Base-by-base conservation (phyloP, 148 eudicot genomes). In the Pharnaceum exiguum region DNA sequence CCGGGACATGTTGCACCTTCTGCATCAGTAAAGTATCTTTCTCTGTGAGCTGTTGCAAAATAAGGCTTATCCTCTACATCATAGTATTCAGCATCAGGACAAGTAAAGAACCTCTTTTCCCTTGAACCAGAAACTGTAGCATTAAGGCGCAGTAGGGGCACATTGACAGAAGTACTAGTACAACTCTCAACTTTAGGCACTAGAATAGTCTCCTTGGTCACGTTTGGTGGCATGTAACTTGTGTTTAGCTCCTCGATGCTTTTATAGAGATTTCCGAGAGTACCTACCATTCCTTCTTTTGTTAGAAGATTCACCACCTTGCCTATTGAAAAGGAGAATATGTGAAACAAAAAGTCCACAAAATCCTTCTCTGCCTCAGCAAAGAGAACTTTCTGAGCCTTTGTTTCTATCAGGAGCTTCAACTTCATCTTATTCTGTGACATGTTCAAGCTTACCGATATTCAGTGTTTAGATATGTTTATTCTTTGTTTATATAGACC, bases 341-440 rank as follows among this genome's bases (percentile, higher is more conserved):
- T 31, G 15, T 40, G 17, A 43, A 68, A 59, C 2, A 60, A 31
- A 24, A 68, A 58, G 39, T 62, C 77, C 12, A 73, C 66, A 38
- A 73, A 73, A 0, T 73, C 69, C 26, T 73, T 73, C 5, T 38
- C 46, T 1, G 62, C 73, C 57, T 74, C 77, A 0, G 69, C 73
- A 25, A 57, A 73, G 4, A 59, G 12, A 22, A 73, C 77, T 36
- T 33, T 57, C 10, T 47, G 37, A 6, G 40, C 26, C 1, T 25
- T 52, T 4, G 27, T 63, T 40, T 68, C 61, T 10, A 73, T 38
- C 4, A 73, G 21, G 1, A 73, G 61, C 66, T 73, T 65, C 30
- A 71, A 18, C 24, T 59, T 46, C n/a, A 70, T 27, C 33, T 49
- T 33, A 9, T 18, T 15, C 10, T 43, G 21, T 36, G 7, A 21